These are phyloP conservation scores for Thielaviopsis ethacetica DNA, from an alignment of 2,329 filamentous ascomycete species.

Conservation along the genomic window DNA sequence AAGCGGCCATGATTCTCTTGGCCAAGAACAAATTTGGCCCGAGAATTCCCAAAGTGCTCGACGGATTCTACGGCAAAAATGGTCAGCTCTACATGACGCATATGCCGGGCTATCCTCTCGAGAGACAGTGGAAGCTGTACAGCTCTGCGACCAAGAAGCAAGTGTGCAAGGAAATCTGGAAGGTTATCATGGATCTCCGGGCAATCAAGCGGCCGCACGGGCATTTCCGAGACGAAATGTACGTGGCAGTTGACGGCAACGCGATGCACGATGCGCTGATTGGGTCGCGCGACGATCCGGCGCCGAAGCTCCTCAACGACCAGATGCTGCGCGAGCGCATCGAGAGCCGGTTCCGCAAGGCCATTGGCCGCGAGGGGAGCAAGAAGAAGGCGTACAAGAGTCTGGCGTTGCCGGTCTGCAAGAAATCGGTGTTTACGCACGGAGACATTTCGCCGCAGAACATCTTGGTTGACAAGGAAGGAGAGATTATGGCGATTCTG, in stretches of 20 bases:
- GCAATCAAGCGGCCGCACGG: not conserved
- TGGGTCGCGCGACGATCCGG: not conserved
- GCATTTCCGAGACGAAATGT: constrained; percentile 3
- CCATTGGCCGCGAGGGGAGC: constrained; percentile 3
- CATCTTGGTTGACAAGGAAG: constrained; percentile 22
- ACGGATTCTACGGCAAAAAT: not conserved
- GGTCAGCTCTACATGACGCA: constrained; percentile 4
- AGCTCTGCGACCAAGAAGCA: not conserved
- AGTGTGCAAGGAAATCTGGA: constrained; percentile 1
- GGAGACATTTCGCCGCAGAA: constrained; percentile 21
- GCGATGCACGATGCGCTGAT: not conserved
- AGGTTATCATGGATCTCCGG: not conserved
- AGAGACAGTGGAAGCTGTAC: not conserved
- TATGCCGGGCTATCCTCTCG: not conserved
- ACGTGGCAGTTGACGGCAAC: constrained; percentile 1
- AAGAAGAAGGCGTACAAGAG: not conserved
- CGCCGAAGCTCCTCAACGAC: not conserved
- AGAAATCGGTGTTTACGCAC: constrained; percentile 20
- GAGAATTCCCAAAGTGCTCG: not conserved
- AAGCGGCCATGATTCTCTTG: constrained; percentile 1
- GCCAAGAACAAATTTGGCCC: not conserved
- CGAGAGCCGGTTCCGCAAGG: constrained; percentile 12
- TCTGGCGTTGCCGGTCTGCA: constrained; percentile 11
- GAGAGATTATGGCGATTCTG: constrained; percentile 34
- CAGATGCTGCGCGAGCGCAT: not conserved